phyloP scores from a whole-genome alignment of 495 filamentous ascomycete genomes.

The Daldinia caldariorum region DNA sequence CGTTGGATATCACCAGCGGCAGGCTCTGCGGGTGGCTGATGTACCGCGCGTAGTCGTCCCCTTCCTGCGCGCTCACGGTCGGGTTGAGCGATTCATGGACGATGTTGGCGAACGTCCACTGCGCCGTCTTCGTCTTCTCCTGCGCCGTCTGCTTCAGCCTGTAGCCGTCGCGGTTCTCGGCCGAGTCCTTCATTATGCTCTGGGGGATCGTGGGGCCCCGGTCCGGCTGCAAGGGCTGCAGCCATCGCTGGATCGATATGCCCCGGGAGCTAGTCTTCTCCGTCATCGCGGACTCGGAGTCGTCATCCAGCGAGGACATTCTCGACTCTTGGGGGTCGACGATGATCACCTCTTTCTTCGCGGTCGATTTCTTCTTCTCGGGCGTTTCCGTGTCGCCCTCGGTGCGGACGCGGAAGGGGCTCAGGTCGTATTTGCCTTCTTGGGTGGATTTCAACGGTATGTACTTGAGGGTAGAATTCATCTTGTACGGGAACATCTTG shows the following conservation, averaged over 20 bases:
- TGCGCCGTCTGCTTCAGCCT: slow-evolving; percentile 56
- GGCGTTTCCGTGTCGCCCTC: slow-evolving; percentile 58
- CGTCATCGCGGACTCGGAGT: slow-evolving; percentile 50
- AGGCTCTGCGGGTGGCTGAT: slow-evolving; percentile 89
- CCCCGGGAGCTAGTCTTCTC: slow-evolving; percentile 50
- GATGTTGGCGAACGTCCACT: slow-evolving; percentile 89
- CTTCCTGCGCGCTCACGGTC: slow-evolving; percentile 74
- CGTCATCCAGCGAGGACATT: slow-evolving; percentile 48
- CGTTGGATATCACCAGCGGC: slow-evolving; percentile 83
- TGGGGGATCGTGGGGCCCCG: slow-evolving; percentile 51
- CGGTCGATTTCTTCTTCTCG: slow-evolving; percentile 57
- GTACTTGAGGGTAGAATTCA: slow-evolving; percentile 86
- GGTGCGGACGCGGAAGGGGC: slow-evolving; percentile 81
- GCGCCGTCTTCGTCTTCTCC: slow-evolving; percentile 75
- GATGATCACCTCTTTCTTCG: slow-evolving; percentile 70
- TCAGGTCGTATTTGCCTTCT: slow-evolving; percentile 78
- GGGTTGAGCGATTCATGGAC: slow-evolving; percentile 83
- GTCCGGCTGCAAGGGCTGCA: slow-evolving; percentile 56
- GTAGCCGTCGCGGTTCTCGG: slow-evolving; percentile 37
- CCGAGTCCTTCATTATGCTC: slow-evolving; percentile 59
- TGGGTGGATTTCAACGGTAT: slow-evolving; percentile 77
- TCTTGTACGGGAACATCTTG: slow-evolving; percentile 89
- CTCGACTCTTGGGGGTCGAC: slow-evolving; percentile 61
- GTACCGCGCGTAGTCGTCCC: slow-evolving; percentile 89
- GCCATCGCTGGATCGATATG: slow-evolving; percentile 63